Percentiles rank a stretch among this genome's conserved stretches.
phyloP scores from a whole-genome alignment of 495 filamentous ascomycete genomes.

The Aspergillus bertholletiae region DNA sequence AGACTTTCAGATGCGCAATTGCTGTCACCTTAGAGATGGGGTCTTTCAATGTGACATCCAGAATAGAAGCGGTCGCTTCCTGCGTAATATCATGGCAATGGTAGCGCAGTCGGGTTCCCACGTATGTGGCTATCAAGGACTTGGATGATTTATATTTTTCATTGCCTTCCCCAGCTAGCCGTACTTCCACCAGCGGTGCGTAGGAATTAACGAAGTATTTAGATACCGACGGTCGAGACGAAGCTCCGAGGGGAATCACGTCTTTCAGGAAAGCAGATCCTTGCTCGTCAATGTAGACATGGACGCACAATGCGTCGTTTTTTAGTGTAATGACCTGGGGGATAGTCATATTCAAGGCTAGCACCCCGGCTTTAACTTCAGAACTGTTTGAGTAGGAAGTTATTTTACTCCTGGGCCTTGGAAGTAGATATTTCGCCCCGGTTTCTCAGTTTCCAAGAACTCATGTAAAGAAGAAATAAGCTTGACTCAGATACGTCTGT shows the following conservation, averaged over 20 bases:
- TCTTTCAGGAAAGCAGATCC: constrained; percentile 5
- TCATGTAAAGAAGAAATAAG: too few relatives aligned
- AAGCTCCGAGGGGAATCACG: background rate
- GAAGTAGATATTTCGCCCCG: too few relatives aligned
- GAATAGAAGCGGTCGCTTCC: background rate
- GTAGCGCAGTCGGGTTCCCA: constrained; percentile 12
- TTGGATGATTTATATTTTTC: constrained; percentile 16
- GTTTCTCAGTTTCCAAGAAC: too few relatives aligned
- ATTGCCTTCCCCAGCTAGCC: constrained; percentile 19
- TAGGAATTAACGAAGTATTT: constrained; percentile 6
- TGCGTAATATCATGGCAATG: constrained; percentile 3
- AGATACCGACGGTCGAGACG: constrained; percentile 1
- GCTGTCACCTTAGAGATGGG: constrained; percentile 4
- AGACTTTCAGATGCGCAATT: constrained; percentile 8
- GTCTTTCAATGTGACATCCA: constrained; percentile 8
- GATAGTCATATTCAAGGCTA: background rate
- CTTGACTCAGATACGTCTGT: too few relatives aligned
- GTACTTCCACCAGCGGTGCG: constrained; percentile 15
- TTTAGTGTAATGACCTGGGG: constrained; percentile 3
- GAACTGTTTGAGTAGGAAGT: too few relatives aligned
- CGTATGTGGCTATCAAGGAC: constrained; percentile 12
- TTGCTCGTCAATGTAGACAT: constrained; percentile 2
- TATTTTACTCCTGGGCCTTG: too few relatives aligned
- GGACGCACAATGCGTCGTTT: constrained; percentile 4
- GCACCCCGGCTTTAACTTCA: too few relatives aligned